Conservation (phyloP, 164 flowering plant species). For the Aristolochia fimbriata region DNA sequence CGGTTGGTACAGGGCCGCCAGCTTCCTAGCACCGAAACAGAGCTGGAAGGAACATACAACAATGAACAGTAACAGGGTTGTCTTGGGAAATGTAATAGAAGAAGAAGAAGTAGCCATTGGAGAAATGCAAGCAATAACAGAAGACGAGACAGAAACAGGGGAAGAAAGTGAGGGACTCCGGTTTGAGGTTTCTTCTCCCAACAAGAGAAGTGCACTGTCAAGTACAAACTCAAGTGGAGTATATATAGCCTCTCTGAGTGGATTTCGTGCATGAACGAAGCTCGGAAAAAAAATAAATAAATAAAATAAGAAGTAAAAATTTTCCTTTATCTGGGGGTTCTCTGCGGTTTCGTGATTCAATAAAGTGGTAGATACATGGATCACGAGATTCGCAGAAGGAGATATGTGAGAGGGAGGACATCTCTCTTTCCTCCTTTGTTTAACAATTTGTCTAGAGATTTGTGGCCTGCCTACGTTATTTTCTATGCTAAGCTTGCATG, state of each 20-base stretch:
- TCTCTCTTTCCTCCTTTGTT: not conserved
- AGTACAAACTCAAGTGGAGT: not conserved
- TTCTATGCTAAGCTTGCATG: slow-evolving; percentile 3
- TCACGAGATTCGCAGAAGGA: slow-evolving; percentile 2
- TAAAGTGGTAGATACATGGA: slow-evolving; percentile 4
- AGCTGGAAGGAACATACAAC: not conserved
- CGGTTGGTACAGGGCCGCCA: slow-evolving; percentile 20
- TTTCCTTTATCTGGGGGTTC: not conserved
- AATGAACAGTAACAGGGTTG: not conserved
- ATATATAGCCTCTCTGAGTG: not conserved
- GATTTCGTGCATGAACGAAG: slow-evolving; percentile 8
- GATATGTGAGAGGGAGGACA: not conserved
- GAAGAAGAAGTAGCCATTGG: not conserved
- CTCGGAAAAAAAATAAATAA: not conserved
- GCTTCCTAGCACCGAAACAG: slow-evolving; percentile 15
- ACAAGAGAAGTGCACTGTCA: not conserved
- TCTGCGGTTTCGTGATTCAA: slow-evolving; percentile 1
- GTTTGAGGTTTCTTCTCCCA: not conserved
- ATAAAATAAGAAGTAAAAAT: not conserved
- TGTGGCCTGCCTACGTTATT: slow-evolving; percentile 4
- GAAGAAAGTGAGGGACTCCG: not conserved
- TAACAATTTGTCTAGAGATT: not conserved
- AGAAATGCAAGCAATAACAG: not conserved
- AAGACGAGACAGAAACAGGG: not conserved
- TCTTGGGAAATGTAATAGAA: not conserved